Base-by-base conservation (phyloP, 352 stramenopile genomes). In the Aphanomyces stellatus region DNA sequence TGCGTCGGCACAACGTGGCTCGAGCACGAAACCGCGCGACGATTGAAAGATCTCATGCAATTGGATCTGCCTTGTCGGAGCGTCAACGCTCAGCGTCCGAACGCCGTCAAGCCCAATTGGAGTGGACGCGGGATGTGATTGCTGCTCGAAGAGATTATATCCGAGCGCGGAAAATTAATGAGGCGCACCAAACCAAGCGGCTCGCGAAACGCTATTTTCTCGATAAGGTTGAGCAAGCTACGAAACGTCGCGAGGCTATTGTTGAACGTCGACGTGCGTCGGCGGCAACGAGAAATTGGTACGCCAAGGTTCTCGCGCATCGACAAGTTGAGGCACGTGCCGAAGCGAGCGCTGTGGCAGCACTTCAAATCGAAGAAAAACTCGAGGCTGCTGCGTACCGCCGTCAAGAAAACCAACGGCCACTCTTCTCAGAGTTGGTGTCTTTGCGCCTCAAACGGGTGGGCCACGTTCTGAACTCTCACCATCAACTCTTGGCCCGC, bases 151-250 rank as follows among this genome's bases (percentile, higher is more conserved):
- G 60, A 19, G 60, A 67, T 6, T 28, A 33, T 34, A n/a, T 67
- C 11, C 60, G 60, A 15, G 60, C 60, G 5, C 60, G 60, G 13
- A 67, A 67, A 30, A 55, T 48, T 15, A 25, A 48, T 19, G 40
- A 27, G 3, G 49, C 43, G 7, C 60, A 48, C 30, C 19, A 27
- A 10, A 24, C 40, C 31, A 42, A 43, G 25, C 55, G 55, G 19
- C 4, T 19, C 35, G 55, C 34, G 4, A 43, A 43, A 24, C 24
- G 24, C 33, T 30, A 25, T 10, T 11, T 37, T 11, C 22, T 51
- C 28, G 55, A 64, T 24, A 64, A 51, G 40, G 31, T 64, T 13
- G 37, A 43, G 19, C 55, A 64, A 51, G 55, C 55, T 3, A 64
- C 33, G 11, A 64, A 64, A 34, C 55, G 55, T 7, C 55, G 55